phyloP scores from a whole-genome alignment of 305 asterid genomes.

The Fraxinus velutina region DNA sequence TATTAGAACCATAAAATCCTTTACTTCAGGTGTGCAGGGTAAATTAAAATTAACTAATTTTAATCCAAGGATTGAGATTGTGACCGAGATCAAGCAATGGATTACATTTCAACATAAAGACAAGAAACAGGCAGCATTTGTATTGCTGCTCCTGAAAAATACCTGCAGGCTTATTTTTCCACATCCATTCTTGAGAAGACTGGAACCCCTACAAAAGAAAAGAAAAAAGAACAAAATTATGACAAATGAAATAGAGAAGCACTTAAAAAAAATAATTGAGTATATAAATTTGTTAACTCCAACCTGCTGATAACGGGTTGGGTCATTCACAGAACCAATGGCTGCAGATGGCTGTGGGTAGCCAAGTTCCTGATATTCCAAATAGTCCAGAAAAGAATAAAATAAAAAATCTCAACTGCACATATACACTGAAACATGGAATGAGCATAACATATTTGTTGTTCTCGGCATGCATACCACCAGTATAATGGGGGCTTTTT shows the following conservation, averaged over 20 bases:
- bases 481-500: neutral
- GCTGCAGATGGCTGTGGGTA: slow-evolving; percentile 43
- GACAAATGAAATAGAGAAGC: neutral
- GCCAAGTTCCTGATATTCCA: slow-evolving; percentile 46
- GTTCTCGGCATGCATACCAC: neutral
- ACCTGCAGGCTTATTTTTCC: slow-evolving; percentile 45
- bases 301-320: slow-evolving; percentile 64
- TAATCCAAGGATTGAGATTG: neutral
- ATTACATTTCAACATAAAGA: neutral
- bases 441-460: neutral
- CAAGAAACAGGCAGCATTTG: neutral
- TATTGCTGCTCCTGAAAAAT: neutral
- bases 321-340: slow-evolving; percentile 45
- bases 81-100: neutral
- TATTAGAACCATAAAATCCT: neutral
- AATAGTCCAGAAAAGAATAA: slow-evolving; percentile 1
- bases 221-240: neutral
- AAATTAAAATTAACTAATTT: neutral
- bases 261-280: slow-evolving; percentile 13
- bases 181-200: slow-evolving; percentile 28
- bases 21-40: neutral
- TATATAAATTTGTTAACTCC: slow-evolving; percentile 9
- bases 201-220: slow-evolving; percentile 36
- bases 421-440: neutral
- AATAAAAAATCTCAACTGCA: neutral